Percentiles rank a stretch among this genome's conserved stretches.
Conservation (phyloP, 2,329 filamentous ascomycete species). For the Mycosphaerella sp. region DNA sequence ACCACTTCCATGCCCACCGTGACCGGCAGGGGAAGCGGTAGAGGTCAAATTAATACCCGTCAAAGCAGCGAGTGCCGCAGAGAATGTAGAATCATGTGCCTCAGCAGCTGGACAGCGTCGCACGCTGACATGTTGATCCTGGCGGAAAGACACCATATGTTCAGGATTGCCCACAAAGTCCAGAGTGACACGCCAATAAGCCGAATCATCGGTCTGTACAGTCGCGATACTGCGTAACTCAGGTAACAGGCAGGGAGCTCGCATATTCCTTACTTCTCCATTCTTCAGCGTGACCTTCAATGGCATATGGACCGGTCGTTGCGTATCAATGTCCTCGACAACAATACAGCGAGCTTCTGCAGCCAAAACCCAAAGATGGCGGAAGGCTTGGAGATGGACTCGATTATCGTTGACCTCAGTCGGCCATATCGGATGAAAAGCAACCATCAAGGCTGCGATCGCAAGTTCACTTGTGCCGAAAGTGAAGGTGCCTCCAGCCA, state of each 20-base stretch:
- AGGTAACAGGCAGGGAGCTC: slow-evolving; percentile 55
- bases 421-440: slow-evolving; percentile 92
- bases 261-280: slow-evolving; percentile 30
- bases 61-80: slow-evolving; percentile 66
- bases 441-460: slow-evolving; percentile 75
- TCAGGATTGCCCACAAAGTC: slow-evolving; percentile 61
- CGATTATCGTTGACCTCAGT: slow-evolving; percentile 86
- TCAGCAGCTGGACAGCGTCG: slow-evolving; percentile 51
- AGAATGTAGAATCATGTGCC: slow-evolving; percentile 56
- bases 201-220: slow-evolving; percentile 56
- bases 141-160: slow-evolving; percentile 58
- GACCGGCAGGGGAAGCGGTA: slow-evolving; percentile 18
- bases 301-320: slow-evolving; percentile 60
- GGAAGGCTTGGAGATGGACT: slow-evolving; percentile 89
- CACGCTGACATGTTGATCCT: slow-evolving; percentile 67
- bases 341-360: slow-evolving; percentile 85
- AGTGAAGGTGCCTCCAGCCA: slow-evolving; percentile 87
- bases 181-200: slow-evolving; percentile 76
- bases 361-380: slow-evolving; percentile 94
- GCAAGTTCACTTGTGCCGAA: slow-evolving; percentile 85
- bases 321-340: slow-evolving; percentile 76
- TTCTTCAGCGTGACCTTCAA: slow-evolving; percentile 27
- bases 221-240: slow-evolving; percentile 57
- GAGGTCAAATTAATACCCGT: slow-evolving; percentile 49
- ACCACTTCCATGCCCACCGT: slow-evolving; percentile 31